Evolutionary conservation across 2,329 filamentous ascomycete species (phyloP), one percentile per base, ranked within the genome.

Genomic region (Magnaporthiopsis incrustans): DNA sequence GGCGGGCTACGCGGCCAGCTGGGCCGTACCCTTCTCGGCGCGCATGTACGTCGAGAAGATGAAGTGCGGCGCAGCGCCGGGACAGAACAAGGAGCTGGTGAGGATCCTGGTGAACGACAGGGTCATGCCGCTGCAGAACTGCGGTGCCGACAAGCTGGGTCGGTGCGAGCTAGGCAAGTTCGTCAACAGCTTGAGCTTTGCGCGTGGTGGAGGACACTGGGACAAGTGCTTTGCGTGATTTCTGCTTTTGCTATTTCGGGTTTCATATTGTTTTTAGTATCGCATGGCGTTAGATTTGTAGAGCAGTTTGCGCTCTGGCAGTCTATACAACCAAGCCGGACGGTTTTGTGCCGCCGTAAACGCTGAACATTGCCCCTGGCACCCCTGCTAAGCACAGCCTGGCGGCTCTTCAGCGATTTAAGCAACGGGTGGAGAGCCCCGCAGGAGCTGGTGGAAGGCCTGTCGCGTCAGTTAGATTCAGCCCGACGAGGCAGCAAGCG

Each of bases 31-130:
- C 0, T 97, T 97, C 75, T 90, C 83, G 0, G 88, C 85, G 25
- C 81, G 92, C 63, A 84, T 92, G 75, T 96, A 96, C 73, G 85
- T 97, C 50, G 93, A 97, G 81, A 95, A 94, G 81, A 87, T 97
- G 84, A 76, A 75, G 57, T 97, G 93, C 73, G 73, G 73, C 67
- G 14, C 67, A 12, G 67, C 57, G 15, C 71, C 32, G 33, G 65
- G 57, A 15, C 73, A 76, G n/a, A 67, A 76, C 1, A 85, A 91
- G 71, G 89, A 95, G 74, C 79, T 89, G 63, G 90, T 97, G 14
- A 83, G 93, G 53, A 81, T 96, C 5, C 76, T 97, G 65, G 79
- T 97, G 50, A 97, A 97, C 75, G 92, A 96, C 71, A 83, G 91
- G 30, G 91, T 97, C 2, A 80, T 93, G 65, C 85, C 87, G 14